A percentile compares a stretch with the other conserved stretches of the same genome.
These are phyloP conservation scores for Polytrichum formosum DNA, from an alignment of 225 moss, liverwort and hornwort species.

Conservation along the genomic window DNA sequence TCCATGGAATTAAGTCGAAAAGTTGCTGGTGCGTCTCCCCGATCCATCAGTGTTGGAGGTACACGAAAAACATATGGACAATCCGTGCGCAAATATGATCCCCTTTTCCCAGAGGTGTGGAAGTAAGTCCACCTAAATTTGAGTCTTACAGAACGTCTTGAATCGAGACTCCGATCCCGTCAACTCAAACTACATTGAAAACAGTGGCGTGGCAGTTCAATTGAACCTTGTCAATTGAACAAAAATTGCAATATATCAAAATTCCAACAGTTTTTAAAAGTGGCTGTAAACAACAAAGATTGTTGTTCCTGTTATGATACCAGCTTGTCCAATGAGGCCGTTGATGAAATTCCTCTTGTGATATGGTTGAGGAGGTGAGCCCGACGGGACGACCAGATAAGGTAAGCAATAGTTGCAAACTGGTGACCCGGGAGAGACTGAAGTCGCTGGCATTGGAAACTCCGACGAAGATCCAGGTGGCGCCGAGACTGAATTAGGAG, in stretches of 20 bases:
- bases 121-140: no score
- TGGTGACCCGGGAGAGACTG: background rate
- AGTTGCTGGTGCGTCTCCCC: no score
- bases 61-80: no score
- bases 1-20: no score
- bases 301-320: background rate
- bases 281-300: background rate
- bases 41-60: no score
- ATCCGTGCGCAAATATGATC: no score
- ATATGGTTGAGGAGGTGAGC: background rate
- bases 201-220: background rate
- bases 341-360: background rate
- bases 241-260: background rate
- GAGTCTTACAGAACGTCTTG: no score
- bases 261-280: background rate
- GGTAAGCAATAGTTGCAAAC: background rate
- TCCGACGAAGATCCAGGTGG: background rate
- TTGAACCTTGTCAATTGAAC: background rate
- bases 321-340: background rate
- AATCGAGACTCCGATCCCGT: no score
- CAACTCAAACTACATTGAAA: background rate
- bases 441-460: background rate
- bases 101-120: no score
- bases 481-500: background rate
- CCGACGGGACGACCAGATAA: background rate